Evolutionary conservation across 306 rosid species (phyloP).

Genomic region (Lablab purpureus): DNA sequence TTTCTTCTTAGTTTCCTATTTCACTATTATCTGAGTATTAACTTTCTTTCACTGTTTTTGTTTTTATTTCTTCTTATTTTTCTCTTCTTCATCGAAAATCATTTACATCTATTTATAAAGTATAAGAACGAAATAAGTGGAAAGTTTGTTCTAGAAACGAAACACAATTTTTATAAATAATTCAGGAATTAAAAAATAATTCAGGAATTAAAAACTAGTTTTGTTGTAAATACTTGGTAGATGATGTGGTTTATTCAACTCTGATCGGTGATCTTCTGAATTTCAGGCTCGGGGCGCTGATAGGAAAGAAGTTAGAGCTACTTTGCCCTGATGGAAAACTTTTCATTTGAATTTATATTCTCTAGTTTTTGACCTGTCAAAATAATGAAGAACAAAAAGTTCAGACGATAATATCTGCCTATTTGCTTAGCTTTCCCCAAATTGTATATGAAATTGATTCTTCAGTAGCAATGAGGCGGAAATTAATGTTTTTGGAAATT

Average conservation of each 20-base stretch:
- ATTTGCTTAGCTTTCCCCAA: slow-evolving; percentile 25
- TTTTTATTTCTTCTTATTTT: too few species aligned
- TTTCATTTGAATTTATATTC: slow-evolving; percentile 3
- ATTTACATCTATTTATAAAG: too few species aligned
- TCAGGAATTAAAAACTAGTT: too few species aligned
- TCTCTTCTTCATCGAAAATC: too few species aligned
- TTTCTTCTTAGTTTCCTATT: too few species aligned
- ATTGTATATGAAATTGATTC: slow-evolving; percentile 62
- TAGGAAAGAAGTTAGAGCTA: slow-evolving; percentile 73
- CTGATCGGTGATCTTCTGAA: slow-evolving; percentile 20
- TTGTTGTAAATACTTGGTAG: too few species aligned
- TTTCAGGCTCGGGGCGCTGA: slow-evolving; percentile 76
- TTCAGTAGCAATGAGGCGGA: slow-evolving; percentile 46
- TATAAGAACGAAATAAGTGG: too few species aligned
- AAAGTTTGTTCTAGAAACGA: too few species aligned
- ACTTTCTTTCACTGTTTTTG: too few species aligned
- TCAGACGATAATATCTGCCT: slow-evolving; percentile 50
- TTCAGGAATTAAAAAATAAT: too few species aligned
- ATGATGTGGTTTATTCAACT: slow-evolving; percentile 21
- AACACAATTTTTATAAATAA: too few species aligned
- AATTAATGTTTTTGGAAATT: slow-evolving; percentile 40
- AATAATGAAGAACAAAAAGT: slow-evolving; percentile 48
- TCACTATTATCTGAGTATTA: too few species aligned
- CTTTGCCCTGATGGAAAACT: slow-evolving; percentile 55
- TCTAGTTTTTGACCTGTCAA: slow-evolving; percentile 17